Conservation (phyloP, 2,329 filamentous ascomycete genomes). For the Colletotrichum ledebouriae region DNA sequence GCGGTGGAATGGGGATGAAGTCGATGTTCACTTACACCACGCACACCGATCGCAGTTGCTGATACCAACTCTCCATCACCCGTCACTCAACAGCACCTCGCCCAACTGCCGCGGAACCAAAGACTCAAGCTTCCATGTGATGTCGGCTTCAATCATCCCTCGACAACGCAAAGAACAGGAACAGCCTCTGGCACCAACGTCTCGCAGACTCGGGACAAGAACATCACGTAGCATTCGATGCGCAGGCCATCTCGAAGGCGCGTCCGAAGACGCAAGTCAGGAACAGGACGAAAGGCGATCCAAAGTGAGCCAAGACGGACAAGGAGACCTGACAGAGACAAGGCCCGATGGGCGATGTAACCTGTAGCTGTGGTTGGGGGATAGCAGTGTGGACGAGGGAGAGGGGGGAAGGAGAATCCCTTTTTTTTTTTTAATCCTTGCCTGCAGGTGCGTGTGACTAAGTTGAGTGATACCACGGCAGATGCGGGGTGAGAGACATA, state of each 20-base stretch:
- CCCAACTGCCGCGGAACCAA: constrained; percentile 16
- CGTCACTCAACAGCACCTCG: not conserved
- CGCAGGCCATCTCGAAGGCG: not conserved
- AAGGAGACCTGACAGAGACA: constrained; percentile 13
- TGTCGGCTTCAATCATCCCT: constrained; percentile 1
- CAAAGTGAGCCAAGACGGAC: constrained; percentile 25
- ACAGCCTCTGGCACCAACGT: constrained; percentile 1
- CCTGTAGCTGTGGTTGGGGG: constrained; percentile 1
- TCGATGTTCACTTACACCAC: constrained; percentile 5
- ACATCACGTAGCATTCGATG: constrained; percentile 13
- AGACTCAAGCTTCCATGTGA: constrained; percentile 22
- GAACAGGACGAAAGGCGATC: not conserved
- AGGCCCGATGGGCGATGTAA: constrained; percentile 14
- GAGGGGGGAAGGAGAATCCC: constrained; percentile 11
- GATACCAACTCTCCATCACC: not conserved
- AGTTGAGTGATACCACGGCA: not conserved
- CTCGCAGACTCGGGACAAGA: constrained; percentile 23
- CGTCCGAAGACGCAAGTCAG: not conserved
- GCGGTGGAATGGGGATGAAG: not conserved
- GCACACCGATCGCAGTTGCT: no score
- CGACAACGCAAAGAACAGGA: constrained; percentile 1
- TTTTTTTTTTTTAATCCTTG: not conserved
- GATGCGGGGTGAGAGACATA: not conserved
- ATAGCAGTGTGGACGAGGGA: not conserved
- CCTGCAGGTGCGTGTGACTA: not conserved